Conservation (phyloP, 2,329 filamentous ascomycete species). For the Fusarium sp. region DNA sequence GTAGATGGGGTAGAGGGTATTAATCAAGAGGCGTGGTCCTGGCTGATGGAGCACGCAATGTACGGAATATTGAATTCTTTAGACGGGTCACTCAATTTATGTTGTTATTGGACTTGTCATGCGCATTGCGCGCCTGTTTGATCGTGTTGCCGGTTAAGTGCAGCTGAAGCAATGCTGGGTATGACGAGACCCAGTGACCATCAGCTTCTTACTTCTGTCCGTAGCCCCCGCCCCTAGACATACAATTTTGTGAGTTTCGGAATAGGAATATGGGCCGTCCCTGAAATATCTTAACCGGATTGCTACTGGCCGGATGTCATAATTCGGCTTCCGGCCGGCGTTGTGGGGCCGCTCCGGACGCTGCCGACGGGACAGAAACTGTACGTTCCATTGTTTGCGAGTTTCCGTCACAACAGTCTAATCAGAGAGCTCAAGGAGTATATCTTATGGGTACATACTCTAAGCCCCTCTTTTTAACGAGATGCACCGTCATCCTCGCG, state of each 20-base stretch:
- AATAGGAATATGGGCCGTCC: neutral
- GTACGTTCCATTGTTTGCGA: slow-evolving; percentile 1
- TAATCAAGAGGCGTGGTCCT: slow-evolving; percentile 32
- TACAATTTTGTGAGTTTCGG: neutral
- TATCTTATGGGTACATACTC: neutral
- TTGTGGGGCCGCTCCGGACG: slow-evolving; percentile 34
- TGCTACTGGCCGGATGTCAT: slow-evolving; percentile 8
- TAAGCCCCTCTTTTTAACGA: slow-evolving; percentile 13
- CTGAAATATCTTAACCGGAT: neutral
- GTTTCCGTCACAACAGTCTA: slow-evolving; percentile 12
- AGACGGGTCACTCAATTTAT: slow-evolving; percentile 35
- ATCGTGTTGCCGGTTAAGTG: neutral
- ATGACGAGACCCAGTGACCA: neutral
- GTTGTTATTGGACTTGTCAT: slow-evolving; percentile 1
- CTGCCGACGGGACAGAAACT: slow-evolving; percentile 7
- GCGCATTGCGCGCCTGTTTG: neutral
- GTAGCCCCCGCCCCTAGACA: neutral
- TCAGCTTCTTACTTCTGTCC: neutral
- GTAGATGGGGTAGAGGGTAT: slow-evolving; percentile 15
- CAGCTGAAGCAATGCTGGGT: neutral
- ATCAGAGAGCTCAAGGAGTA: slow-evolving; percentile 1
- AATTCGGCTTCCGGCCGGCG: slow-evolving; percentile 13
- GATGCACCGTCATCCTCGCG: slow-evolving; percentile 16
- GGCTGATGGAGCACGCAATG: slow-evolving; percentile 21
- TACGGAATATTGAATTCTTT: slow-evolving; percentile 41